Evolutionary conservation across 306 rosid genomes (phyloP), one percentile per base, ranked within the genome.

Genomic region (Trifolium dubium): DNA sequence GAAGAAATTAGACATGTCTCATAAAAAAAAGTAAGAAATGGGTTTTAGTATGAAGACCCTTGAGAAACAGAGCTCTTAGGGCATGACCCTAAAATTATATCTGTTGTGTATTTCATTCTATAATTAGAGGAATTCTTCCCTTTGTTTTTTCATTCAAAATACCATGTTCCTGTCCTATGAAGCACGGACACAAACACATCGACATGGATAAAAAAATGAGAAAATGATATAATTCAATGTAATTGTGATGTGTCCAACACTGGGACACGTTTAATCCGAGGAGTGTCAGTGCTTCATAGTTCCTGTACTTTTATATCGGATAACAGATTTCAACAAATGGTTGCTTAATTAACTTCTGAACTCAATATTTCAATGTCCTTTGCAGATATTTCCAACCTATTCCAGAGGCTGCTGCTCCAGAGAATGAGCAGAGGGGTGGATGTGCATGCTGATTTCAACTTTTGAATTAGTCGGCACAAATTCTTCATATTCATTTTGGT

Each of bases 321-420:
- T 14, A 62, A 65, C 31, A n/a, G 11, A 9, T 35, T 43, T 31
- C 15, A 65, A 40, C 4, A 70, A 23, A 46, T 49, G 31, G 18
- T 19, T 37, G 77, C 28, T 11, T 62, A 39, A 39, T 49, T 39
- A 50, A 43, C 65, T 63, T 53, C 29, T 5, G 43, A 49, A 23
- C 47, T 55, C 10, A 50, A 49, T 41, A 10, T 39, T 37, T 17
- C 35, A 80, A 37, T 76, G 15, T 72, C 4, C 62, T 72, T 69
- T 75, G 81, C 89, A 93, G 97, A 85, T 93, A 93, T 78, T 93
- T 93, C 83, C 98, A 93, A 78, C 93, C 96, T 46, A 78, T 90
- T 65, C 93, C 97, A 3, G 96, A 93, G 72, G 14, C 31, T 54
- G 84, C 83, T n/a, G 90, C 74, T 69, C 71, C 87, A 12, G 96